Conservation (phyloP, 2,329 filamentous ascomycete species). For the Akanthomyces uredinophilus region DNA sequence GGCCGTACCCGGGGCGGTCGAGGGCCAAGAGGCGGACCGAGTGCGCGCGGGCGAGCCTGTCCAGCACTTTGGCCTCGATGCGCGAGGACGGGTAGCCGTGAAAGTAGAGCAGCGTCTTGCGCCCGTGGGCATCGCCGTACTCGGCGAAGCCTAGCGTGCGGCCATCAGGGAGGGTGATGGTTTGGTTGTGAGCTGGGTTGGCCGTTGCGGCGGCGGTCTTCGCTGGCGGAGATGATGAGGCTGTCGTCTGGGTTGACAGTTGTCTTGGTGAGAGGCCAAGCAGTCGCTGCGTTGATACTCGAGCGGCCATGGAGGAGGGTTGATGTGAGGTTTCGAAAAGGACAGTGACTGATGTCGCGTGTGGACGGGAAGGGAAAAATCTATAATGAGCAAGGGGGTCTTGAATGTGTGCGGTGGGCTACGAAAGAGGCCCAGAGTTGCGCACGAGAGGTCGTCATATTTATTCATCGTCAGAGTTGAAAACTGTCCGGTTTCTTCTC, state of each 20-base stretch:
- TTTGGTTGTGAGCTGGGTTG: slow-evolving; percentile 20
- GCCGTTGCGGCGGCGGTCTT: background rate
- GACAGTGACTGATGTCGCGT: background rate
- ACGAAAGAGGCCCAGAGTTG: too few relatives aligned
- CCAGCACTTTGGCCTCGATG: slow-evolving; percentile 28
- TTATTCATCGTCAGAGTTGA: background rate
- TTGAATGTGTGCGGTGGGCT: background rate
- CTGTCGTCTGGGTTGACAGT: background rate
- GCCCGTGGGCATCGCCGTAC: slow-evolving; percentile 28
- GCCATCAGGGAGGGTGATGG: slow-evolving; percentile 33
- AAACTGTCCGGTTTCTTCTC: slow-evolving; percentile 2
- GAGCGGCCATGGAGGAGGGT: background rate
- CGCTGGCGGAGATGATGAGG: background rate
- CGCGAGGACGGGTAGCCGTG: slow-evolving; percentile 40
- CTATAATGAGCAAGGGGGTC: background rate
- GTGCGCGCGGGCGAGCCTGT: slow-evolving; percentile 22
- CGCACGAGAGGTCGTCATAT: background rate
- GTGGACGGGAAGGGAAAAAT: background rate
- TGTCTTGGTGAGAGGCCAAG: background rate
- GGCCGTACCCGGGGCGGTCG: slow-evolving; percentile 39
- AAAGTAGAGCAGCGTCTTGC: slow-evolving; percentile 33
- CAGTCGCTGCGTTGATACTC: background rate
- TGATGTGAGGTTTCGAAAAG: background rate
- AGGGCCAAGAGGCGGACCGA: slow-evolving; percentile 32
- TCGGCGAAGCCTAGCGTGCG: slow-evolving; percentile 37